Percentiles rank a stretch among this genome's conserved stretches.
Conservation (phyloP, 495 filamentous ascomycete species). For the Parmelia sp. region DNA sequence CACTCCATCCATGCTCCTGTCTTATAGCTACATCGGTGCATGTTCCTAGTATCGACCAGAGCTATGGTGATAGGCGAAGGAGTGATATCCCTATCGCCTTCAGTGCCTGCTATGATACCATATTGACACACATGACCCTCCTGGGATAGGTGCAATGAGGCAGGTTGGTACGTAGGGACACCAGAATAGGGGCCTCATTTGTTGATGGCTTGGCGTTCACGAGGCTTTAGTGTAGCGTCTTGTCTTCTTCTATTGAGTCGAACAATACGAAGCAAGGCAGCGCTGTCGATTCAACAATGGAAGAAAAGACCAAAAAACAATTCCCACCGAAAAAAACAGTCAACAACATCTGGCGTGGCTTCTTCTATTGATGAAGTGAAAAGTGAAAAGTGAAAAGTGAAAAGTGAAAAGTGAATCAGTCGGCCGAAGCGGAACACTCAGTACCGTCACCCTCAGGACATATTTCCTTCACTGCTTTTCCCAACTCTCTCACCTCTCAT, state of each 20-base stretch:
- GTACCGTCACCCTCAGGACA: not conserved
- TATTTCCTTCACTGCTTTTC: not conserved
- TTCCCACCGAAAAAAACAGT: no score
- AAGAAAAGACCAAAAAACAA: no score
- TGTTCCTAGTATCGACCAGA: not conserved
- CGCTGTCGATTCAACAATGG: not conserved
- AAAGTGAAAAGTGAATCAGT: not conserved
- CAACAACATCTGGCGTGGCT: not conserved
- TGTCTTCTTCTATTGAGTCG: not conserved
- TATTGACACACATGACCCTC: not conserved
- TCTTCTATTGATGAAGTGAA: conserved; percentile 1
- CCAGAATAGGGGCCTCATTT: not conserved
- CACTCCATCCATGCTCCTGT: not conserved
- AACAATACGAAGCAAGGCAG: not conserved
- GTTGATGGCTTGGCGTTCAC: not conserved
- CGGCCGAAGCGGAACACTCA: no score
- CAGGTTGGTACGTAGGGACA: not conserved
- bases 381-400: no score
- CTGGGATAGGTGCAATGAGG: not conserved
- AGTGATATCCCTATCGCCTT: not conserved
- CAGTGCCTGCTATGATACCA: not conserved
- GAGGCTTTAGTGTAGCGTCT: no score
- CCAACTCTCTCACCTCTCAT: not conserved
- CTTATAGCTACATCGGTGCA: not conserved
- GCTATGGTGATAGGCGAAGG: not conserved